Conservation (phyloP, 805 yeast genomes). For the Teunomyces cretensis region DNA sequence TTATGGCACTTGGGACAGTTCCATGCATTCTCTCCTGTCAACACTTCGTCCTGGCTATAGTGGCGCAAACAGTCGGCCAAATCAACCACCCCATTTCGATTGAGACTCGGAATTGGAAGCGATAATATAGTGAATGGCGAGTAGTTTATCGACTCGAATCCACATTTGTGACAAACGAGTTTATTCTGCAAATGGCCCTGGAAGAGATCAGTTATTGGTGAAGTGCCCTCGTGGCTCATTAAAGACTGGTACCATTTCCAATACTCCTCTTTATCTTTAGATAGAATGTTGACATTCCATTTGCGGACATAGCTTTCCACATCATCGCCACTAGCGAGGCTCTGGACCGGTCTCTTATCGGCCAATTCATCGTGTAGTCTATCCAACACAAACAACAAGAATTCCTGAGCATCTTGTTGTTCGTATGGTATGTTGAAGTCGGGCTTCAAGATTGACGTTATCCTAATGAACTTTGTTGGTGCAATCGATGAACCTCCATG, state of each 20-base stretch:
- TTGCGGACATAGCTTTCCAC: conserved; percentile 25
- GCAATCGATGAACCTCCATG: conserved; percentile 63
- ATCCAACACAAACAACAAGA: conserved; percentile 63
- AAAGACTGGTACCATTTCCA: conserved; percentile 58
- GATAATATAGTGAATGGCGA: conserved; percentile 62
- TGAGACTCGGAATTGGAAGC: conserved; percentile 55
- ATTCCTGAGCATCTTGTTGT: conserved; percentile 83
- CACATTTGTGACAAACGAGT: conserved; percentile 64
- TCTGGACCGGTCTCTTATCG: conserved; percentile 15
- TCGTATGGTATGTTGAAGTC: conserved; percentile 68
- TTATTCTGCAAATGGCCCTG: conserved; percentile 74
- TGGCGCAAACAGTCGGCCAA: conserved; percentile 63
- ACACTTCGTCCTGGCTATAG: conserved; percentile 62
- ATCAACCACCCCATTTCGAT: conserved; percentile 31
- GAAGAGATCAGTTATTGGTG: conserved; percentile 64
- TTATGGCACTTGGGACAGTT: conserved; percentile 71
- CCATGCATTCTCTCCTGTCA: conserved; percentile 82
- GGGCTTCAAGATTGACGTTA: conserved; percentile 54
- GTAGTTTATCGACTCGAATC: conserved; percentile 56
- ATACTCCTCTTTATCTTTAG: conserved; percentile 49
- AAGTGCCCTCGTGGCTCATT: conserved; percentile 56
- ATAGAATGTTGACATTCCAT: conserved; percentile 33
- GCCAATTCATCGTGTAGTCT: conserved; percentile 65
- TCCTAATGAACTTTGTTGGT: conserved; percentile 61
- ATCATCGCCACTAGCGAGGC: conserved; percentile 15